Evolutionary conservation across 2,329 filamentous ascomycete genomes (phyloP).

Genomic region (Fusarium torulosum): DNA sequence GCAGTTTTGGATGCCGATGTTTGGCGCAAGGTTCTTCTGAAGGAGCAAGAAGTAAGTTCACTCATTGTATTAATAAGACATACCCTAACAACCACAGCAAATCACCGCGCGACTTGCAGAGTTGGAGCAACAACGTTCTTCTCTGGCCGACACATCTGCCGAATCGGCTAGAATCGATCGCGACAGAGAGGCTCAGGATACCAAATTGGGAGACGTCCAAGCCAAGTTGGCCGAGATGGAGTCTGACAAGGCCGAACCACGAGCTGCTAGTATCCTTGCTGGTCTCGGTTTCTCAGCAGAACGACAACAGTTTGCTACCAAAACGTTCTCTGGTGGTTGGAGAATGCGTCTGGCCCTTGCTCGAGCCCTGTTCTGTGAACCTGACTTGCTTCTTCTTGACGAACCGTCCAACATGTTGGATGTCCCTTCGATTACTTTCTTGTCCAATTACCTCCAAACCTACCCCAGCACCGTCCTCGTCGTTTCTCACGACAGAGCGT

Average conservation of each 20-base stretch:
- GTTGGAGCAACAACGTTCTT: constrained; percentile 81
- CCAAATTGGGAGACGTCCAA: constrained; percentile 91
- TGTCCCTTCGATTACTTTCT: constrained; percentile 98
- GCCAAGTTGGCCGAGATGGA: constrained; percentile 97
- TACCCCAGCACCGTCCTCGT: constrained; percentile 97
- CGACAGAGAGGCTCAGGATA: constrained; percentile 90
- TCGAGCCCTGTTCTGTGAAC: constrained; percentile 96
- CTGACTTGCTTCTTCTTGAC: constrained; percentile 93
- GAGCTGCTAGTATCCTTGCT: constrained; percentile 94
- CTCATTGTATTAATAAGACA: background rate
- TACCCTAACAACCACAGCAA: constrained; percentile 66
- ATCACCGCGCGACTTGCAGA: constrained; percentile 80
- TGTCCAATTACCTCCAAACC: constrained; percentile 91
- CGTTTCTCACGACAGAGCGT: constrained; percentile 98
- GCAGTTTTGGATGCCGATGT: constrained; percentile 97
- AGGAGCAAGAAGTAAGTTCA: constrained; percentile 80
- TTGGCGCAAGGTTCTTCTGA: constrained; percentile 95
- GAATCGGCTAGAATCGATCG: constrained; percentile 88
- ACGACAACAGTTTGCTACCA: constrained; percentile 91
- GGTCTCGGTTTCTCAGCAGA: constrained; percentile 97
- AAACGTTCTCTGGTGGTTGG: constrained; percentile 99
- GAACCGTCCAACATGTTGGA: constrained; percentile 99
- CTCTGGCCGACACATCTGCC: constrained; percentile 89
- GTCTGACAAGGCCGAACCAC: constrained; percentile 95
- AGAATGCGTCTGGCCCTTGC: constrained; percentile 97